These are phyloP conservation scores for Fusarium falciforme DNA, from an alignment of 2,329 filamentous ascomycete species.

Conservation along the genomic window DNA sequence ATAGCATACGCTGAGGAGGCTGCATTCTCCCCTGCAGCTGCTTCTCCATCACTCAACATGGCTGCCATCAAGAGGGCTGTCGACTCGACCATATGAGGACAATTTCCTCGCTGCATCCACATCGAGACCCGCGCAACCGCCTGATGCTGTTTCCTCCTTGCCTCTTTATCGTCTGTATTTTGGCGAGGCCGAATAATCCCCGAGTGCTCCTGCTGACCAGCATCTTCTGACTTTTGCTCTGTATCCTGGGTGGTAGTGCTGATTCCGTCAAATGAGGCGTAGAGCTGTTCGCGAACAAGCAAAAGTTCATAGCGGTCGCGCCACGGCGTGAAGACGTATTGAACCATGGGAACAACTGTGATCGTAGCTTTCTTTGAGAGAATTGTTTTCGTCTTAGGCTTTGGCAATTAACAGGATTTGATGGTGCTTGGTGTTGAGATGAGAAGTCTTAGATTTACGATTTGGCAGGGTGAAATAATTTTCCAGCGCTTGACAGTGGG, in stretches of 20 bases:
- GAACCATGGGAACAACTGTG: slow-evolving; percentile 62
- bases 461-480: slow-evolving; percentile 20
- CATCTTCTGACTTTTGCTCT: background rate
- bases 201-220: background rate
- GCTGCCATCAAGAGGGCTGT: slow-evolving; percentile 80
- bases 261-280: slow-evolving; percentile 48
- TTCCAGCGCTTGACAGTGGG: slow-evolving; percentile 4
- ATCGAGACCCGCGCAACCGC: slow-evolving; percentile 70
- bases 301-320: slow-evolving; percentile 74
- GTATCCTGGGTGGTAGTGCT: slow-evolving; percentile 1
- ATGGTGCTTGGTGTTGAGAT: background rate
- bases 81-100: slow-evolving; percentile 83
- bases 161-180: slow-evolving; percentile 18
- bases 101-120: slow-evolving; percentile 79
- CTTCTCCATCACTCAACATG: slow-evolving; percentile 69
- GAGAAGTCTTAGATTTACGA: background rate
- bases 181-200: background rate
- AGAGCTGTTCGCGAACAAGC: slow-evolving; percentile 73
- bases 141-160: slow-evolving; percentile 51
- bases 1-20: slow-evolving; percentile 69
- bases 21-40: slow-evolving; percentile 44
- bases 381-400: background rate
- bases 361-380: background rate
- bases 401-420: background rate
- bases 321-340: slow-evolving; percentile 81